A percentile compares a stretch with the other conserved stretches of the same genome.
Evolutionary conservation across 2,329 filamentous ascomycete species (phyloP).

Genomic region (Paecilomyces fulvus): DNA sequence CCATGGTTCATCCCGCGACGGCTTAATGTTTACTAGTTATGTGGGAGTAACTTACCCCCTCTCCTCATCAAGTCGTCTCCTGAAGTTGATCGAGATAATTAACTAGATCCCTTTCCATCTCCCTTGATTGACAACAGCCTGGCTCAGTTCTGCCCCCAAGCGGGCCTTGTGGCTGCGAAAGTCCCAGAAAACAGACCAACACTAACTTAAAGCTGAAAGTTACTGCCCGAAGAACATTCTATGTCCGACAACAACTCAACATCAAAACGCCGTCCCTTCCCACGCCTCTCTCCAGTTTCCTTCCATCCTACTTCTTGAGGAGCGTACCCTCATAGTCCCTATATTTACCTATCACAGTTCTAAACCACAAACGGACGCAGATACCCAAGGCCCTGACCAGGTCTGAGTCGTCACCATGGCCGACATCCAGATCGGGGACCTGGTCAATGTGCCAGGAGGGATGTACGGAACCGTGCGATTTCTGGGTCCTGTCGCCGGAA

Average conservation of each 20-base stretch:
- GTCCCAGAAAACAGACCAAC: neutral
- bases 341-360: neutral
- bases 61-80: neutral
- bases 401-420: conserved; percentile 20
- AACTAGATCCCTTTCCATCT: neutral
- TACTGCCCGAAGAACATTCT: neutral
- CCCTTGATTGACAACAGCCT: neutral
- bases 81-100: neutral
- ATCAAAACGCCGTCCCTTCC: conserved; percentile 1
- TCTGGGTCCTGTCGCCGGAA: conserved; percentile 75
- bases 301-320: neutral
- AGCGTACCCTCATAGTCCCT: neutral
- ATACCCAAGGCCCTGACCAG: neutral
- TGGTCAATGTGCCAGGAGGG: conserved; percentile 83
- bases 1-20: neutral
- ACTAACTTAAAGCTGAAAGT: neutral
- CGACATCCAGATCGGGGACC: conserved; percentile 66
- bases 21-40: neutral
- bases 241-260: conserved; percentile 4
- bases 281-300: neutral
- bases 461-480: conserved; percentile 90
- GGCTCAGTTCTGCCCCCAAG: neutral
- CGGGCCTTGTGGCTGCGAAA: neutral
- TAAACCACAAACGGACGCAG: neutral
- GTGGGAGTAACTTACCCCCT: neutral